These are phyloP conservation scores for Thelonectria olida DNA, from an alignment of 2,329 filamentous ascomycete genomes.

Conservation along the genomic window DNA sequence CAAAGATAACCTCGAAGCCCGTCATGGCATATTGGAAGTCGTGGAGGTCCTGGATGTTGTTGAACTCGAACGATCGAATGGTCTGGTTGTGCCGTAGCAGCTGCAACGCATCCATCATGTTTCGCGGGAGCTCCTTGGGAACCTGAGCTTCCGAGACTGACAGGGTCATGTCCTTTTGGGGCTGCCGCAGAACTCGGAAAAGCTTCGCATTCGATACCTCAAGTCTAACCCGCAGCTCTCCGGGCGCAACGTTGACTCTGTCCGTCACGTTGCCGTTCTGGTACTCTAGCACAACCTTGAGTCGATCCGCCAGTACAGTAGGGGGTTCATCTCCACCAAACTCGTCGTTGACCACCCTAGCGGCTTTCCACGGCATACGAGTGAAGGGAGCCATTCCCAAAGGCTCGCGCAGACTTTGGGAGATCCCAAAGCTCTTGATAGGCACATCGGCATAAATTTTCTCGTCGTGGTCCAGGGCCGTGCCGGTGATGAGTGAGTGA, in stretches of 20 bases:
- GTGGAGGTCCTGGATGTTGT: constrained; percentile 75
- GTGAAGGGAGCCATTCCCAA: constrained; percentile 61
- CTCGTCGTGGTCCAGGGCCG: constrained; percentile 73
- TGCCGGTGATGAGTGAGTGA: constrained; percentile 78
- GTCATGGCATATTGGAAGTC: constrained; percentile 82
- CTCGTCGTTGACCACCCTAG: constrained; percentile 77
- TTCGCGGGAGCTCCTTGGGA: constrained; percentile 67
- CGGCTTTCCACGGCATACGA: constrained; percentile 70
- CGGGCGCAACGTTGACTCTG: constrained; percentile 80
- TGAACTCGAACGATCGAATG: constrained; percentile 76
- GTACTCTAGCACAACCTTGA: constrained; percentile 80
- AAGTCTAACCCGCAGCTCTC: constrained; percentile 75
- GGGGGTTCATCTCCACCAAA: constrained; percentile 66
- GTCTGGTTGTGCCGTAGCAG: constrained; percentile 67
- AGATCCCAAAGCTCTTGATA: constrained; percentile 71
- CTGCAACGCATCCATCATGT: constrained; percentile 71
- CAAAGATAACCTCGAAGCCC: constrained; percentile 79
- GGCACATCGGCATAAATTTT: constrained; percentile 75
- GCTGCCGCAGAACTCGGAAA: constrained; percentile 74
- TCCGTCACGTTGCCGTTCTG: constrained; percentile 83
- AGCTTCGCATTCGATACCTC: constrained; percentile 69
- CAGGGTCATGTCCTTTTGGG: constrained; percentile 80
- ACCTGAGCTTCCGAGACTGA: constrained; percentile 76
- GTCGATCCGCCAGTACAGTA: constrained; percentile 78
- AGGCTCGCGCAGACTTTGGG: constrained; percentile 59